Percentiles rank a stretch among this genome's conserved stretches.
phyloP scores from a whole-genome alignment of 805 yeast genomes.

The Ascoidea rubescens region DNA sequence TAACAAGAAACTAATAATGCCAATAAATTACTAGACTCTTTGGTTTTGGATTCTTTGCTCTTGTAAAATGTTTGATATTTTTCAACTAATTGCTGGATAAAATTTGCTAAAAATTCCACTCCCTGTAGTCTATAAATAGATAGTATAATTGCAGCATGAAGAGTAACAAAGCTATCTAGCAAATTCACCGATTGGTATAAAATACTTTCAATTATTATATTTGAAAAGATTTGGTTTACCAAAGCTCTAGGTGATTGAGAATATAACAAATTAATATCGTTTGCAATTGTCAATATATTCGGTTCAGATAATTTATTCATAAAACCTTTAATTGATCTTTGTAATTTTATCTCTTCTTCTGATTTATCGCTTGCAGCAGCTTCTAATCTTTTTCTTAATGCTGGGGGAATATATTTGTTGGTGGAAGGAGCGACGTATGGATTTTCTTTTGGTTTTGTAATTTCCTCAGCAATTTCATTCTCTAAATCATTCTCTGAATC shows the following conservation, averaged over 20 bases:
- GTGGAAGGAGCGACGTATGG: background rate
- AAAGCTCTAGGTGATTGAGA: constrained; percentile 57
- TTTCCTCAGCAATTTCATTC: constrained; percentile 21
- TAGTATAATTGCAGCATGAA: constrained; percentile 65
- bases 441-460: background rate
- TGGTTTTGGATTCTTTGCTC: constrained; percentile 21
- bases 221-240: constrained; percentile 60
- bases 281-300: constrained; percentile 56
- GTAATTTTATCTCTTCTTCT: constrained; percentile 34
- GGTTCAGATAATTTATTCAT: constrained; percentile 85
- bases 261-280: constrained; percentile 53
- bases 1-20: constrained; percentile 67
- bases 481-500: constrained; percentile 27
- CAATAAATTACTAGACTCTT: constrained; percentile 51
- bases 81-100: constrained; percentile 71
- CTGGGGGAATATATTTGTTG: constrained; percentile 74
- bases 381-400: constrained; percentile 45
- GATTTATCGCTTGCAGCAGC: constrained; percentile 24
- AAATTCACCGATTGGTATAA: constrained; percentile 45
- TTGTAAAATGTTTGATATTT: constrained; percentile 34
- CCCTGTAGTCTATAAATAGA: constrained; percentile 73
- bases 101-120: constrained; percentile 77
- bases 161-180: constrained; percentile 63
- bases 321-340: constrained; percentile 63
- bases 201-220: constrained; percentile 50